A percentile compares a stretch with the other conserved stretches of the same genome.
These are phyloP conservation scores for Grigorovia jiainica DNA, from an alignment of 805 yeast species.

Conservation along the genomic window DNA sequence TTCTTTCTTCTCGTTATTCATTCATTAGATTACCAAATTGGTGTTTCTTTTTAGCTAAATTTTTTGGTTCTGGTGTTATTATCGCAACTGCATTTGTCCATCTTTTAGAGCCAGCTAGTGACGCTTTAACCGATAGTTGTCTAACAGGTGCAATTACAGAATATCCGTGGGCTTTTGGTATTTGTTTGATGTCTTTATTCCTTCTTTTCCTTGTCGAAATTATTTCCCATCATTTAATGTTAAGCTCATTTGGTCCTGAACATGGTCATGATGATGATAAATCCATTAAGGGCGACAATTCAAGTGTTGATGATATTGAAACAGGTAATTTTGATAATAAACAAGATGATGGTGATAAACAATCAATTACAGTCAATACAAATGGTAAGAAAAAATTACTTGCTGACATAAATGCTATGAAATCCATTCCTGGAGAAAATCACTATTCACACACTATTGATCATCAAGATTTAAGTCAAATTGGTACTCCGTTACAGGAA, in stretches of 20 bases:
- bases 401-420: not conserved
- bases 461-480: conserved; percentile 11
- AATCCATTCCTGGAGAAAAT: conserved; percentile 9
- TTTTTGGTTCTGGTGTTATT: conserved; percentile 78
- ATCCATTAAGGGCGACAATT: conserved; percentile 1
- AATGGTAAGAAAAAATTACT: not conserved
- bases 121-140: conserved; percentile 44
- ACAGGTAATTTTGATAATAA: not conserved
- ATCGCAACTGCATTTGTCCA: conserved; percentile 76
- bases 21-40: conserved; percentile 48
- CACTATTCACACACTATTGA: conserved; percentile 7
- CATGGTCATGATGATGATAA: conserved; percentile 1
- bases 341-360: not conserved
- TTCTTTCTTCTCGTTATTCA: conserved; percentile 49
- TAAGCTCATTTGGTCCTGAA: conserved; percentile 22
- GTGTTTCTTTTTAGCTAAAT: conserved; percentile 61
- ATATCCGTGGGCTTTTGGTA: conserved; percentile 51
- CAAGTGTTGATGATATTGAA: conserved; percentile 1
- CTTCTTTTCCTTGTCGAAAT: conserved; percentile 42
- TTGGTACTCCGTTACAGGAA: conserved; percentile 9
- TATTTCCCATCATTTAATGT: conserved; percentile 36
- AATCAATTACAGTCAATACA: not conserved
- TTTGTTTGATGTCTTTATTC: conserved; percentile 40
- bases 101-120: conserved; percentile 59
- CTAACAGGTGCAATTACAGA: conserved; percentile 49